A percentile compares a stretch with the other conserved stretches of the same genome.
phyloP scores from a whole-genome alignment of 106 monocot genomes.

The Dendrobium officinale region DNA sequence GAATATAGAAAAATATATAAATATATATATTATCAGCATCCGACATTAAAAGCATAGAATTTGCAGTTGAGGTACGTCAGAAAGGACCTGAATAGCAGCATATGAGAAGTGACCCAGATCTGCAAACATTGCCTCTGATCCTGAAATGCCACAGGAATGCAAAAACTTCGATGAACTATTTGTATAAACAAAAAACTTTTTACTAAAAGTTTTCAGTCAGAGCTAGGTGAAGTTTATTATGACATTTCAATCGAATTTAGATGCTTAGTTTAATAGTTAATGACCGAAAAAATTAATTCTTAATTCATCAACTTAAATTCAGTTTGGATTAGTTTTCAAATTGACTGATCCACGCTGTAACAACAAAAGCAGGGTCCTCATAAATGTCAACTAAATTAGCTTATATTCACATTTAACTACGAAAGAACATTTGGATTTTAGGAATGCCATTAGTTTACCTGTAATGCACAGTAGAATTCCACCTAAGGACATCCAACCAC shows the following conservation, averaged over 20 bases:
- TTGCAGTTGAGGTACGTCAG: neutral
- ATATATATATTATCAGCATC: neutral
- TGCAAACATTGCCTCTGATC: constrained; percentile 85
- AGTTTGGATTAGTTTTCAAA: neutral
- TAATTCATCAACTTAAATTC: neutral
- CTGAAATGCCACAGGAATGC: constrained; percentile 19
- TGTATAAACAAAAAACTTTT: neutral
- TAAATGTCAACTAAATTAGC: neutral
- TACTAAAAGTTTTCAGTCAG: neutral
- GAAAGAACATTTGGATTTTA: too few relatives aligned
- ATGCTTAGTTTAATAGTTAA: neutral
- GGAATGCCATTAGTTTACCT: constrained; percentile 18
- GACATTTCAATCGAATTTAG: neutral
- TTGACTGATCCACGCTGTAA: neutral
- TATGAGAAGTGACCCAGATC: constrained; percentile 74
- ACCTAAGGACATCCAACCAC: constrained; percentile 80
- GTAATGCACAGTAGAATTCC: constrained; percentile 74
- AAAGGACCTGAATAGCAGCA: constrained; percentile 53
- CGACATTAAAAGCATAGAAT: neutral
- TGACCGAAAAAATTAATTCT: neutral
- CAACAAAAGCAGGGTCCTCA: neutral
- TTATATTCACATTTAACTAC: neutral
- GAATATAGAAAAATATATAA: constrained; percentile 1
- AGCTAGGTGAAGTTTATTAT: neutral
- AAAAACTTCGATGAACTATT: neutral